Evolutionary conservation across 73 alveolate genomes (phyloP).

Genomic region (Blepharisma stoltei): DNA sequence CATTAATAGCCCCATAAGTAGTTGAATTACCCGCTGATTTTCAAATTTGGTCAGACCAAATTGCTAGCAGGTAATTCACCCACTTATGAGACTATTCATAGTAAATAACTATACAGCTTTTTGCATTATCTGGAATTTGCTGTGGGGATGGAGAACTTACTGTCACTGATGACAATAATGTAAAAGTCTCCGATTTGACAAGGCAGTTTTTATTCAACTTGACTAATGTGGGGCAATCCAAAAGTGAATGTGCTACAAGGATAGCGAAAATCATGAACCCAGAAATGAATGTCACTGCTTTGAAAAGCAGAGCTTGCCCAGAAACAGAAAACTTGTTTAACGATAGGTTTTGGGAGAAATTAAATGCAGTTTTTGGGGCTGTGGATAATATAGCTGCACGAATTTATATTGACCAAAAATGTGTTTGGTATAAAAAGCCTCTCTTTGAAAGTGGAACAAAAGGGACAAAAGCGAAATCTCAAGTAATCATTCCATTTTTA

Average conservation of each 20-base stretch:
- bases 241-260: conserved; percentile 86
- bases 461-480: conserved; percentile 81
- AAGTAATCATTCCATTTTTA: conserved; percentile 61
- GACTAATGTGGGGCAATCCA: conserved; percentile 87
- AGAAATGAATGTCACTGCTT: conserved; percentile 65
- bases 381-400: conserved; percentile 98
- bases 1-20: no score
- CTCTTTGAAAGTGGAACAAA: conserved; percentile 94
- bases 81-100: no score
- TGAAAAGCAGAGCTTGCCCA: conserved; percentile 86
- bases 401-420: conserved; percentile 91
- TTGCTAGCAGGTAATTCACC: no score
- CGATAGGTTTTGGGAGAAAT: conserved; percentile 96
- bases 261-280: conserved; percentile 80
- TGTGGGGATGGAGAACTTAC: conserved; percentile 81
- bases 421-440: conserved; percentile 96
- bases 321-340: conserved; percentile 94
- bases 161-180: conserved; percentile 98
- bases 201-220: conserved; percentile 90
- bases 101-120: conserved; percentile 63
- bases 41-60: no score
- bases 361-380: conserved; percentile 92
- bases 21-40: no score
- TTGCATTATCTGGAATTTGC: conserved; percentile 95
- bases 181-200: conserved; percentile 90